Evolutionary conservation across 73 alveolate species (phyloP).

Genomic region (Breviolum minutum): DNA sequence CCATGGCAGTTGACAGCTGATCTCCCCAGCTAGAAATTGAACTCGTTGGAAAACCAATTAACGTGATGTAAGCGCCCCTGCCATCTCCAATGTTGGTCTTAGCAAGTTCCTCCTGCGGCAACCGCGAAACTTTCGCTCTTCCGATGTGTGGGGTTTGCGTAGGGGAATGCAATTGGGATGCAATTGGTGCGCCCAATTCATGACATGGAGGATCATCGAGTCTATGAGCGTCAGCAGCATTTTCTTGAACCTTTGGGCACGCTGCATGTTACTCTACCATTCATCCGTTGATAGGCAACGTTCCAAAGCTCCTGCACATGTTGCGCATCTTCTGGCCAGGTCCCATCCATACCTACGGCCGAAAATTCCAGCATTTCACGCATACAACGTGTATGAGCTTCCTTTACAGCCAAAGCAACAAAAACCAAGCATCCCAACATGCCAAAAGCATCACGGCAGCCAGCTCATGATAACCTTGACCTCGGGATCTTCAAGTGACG

Average conservation of each 20-base stretch:
- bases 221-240: too few species aligned
- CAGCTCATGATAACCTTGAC: conserved; percentile 85
- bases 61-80: background rate
- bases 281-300: too few species aligned
- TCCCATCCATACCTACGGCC: conserved; percentile 59
- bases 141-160: too few species aligned
- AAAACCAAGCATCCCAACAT: background rate
- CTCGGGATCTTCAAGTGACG: background rate
- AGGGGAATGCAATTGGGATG: too few species aligned
- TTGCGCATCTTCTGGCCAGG: conserved; percentile 56
- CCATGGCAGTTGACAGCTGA: background rate
- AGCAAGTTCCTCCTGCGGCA: conserved; percentile 18
- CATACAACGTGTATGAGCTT: background rate
- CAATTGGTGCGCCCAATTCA: too few species aligned
- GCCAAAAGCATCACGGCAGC: conserved; percentile 85
- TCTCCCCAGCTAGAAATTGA: background rate
- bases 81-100: background rate
- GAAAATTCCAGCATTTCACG: background rate
- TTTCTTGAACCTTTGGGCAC: too few species aligned
- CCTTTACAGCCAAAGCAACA: background rate
- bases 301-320: background rate
- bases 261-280: too few species aligned
- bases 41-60: too few species aligned
- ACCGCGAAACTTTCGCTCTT: background rate
- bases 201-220: too few species aligned